Conservation (phyloP, 495 filamentous ascomycete genomes). For the Neurospora discreta region DNA sequence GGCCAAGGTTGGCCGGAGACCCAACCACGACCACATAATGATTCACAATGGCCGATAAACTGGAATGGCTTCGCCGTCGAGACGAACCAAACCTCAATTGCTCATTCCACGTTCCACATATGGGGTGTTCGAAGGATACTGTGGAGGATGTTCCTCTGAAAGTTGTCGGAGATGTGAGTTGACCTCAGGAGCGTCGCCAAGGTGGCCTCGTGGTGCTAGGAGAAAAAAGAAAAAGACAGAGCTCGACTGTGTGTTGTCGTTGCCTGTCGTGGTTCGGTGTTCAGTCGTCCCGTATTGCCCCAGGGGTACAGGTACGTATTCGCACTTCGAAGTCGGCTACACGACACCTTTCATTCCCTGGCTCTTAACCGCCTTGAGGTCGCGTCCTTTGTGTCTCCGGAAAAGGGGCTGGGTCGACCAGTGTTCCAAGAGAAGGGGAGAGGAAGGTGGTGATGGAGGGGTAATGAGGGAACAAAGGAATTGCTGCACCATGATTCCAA, state of each 20-base stretch:
- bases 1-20: constrained; percentile 17
- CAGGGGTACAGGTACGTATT: not conserved
- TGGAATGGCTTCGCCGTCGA: constrained; percentile 10
- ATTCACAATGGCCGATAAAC: constrained; percentile 1
- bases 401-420: not conserved
- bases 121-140: not conserved
- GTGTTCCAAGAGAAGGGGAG: not conserved
- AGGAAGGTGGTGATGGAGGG: not conserved
- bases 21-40: constrained; percentile 14
- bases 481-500: not conserved
- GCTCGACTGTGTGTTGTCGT: not conserved
- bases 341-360: not conserved
- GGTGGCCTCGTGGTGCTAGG: not conserved
- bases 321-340: not conserved
- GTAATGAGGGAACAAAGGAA: not conserved
- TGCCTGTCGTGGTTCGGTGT: not conserved
- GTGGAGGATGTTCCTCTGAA: not conserved
- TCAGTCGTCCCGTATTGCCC: not conserved
- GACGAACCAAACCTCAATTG: constrained; percentile 7
- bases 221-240: not conserved
- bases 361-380: not conserved
- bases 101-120: constrained; percentile 7
- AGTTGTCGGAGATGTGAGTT: not conserved
- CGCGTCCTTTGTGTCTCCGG: not conserved
- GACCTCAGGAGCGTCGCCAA: not conserved